phyloP scores from a whole-genome alignment of 2,329 filamentous ascomycete genomes.

The Dryadomyces quercus-mongolicae region DNA sequence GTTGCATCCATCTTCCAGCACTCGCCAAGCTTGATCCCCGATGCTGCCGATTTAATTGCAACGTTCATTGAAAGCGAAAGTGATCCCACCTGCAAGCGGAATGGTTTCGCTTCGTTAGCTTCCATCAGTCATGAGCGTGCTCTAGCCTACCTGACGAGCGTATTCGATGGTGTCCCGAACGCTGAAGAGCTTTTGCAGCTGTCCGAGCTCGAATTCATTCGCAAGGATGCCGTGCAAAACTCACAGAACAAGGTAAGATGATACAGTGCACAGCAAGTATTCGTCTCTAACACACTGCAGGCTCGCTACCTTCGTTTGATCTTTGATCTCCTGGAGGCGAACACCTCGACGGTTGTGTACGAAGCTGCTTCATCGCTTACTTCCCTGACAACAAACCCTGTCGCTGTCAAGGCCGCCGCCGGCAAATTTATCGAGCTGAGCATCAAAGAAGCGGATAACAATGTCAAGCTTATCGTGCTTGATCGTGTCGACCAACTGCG shows the following conservation, averaged over 20 bases:
- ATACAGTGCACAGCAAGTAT: neutral
- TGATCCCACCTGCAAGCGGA: slow-evolving; percentile 93
- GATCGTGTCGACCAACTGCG: slow-evolving; percentile 73
- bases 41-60: slow-evolving; percentile 84
- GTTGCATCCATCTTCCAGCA: slow-evolving; percentile 86
- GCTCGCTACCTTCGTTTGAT: slow-evolving; percentile 87
- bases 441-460: slow-evolving; percentile 97
- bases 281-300: slow-evolving; percentile 19
- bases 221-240: slow-evolving; percentile 93
- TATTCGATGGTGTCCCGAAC: slow-evolving; percentile 89
- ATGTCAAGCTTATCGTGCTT: slow-evolving; percentile 95
- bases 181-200: slow-evolving; percentile 89
- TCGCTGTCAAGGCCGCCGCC: slow-evolving; percentile 93
- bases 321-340: slow-evolving; percentile 89
- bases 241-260: slow-evolving; percentile 72
- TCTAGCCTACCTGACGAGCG: slow-evolving; percentile 71
- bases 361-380: slow-evolving; percentile 94
- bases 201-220: slow-evolving; percentile 91
- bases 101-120: slow-evolving; percentile 84
- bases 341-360: slow-evolving; percentile 89
- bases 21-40: slow-evolving; percentile 83
- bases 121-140: slow-evolving; percentile 92
- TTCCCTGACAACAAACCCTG: slow-evolving; percentile 86
- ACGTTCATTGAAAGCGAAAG: slow-evolving; percentile 83
- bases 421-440: slow-evolving; percentile 92